Base-by-base conservation (phyloP, 768 basidiomycete species). In the Mycena capillaripes region DNA sequence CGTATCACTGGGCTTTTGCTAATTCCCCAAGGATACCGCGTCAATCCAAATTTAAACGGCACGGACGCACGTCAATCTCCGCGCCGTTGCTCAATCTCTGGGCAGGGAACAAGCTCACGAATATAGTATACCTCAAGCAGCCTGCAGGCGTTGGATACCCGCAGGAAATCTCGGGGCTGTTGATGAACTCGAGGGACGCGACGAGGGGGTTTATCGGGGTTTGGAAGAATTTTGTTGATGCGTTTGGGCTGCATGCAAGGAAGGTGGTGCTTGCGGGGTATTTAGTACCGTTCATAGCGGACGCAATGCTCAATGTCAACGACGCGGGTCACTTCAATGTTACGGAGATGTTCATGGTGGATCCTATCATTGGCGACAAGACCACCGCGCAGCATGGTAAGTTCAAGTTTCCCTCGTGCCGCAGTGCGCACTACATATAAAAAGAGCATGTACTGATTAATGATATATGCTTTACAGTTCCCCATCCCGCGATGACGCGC, bases 221-320 rank as follows among this genome's bases (percentile, higher is more conserved):
- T 17, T 64, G 62, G 62, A 53, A 53, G 50, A 64, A 64, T 64
- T 64, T 64, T 21, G 30, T 64, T 6, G 48, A 40, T 48, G 27
- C 42, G 32, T 64, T 64, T 53, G 50, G 11, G 36, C 27, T 64
- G 62, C 48, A 53, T 23, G 62, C 48, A 21, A 6, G 48, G 32
- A 48, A 44, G 48, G 25, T 64, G 19, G 23, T 30, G 16, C 23
- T 27, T 50, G 46, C 48, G 62, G n/a, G n/a, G n/a, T n/a, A n/a
- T n/a, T n/a, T n/a, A n/a, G n/a, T n/a, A n/a, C 48, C 61, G 6
- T 63, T 50, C 34, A 63, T 63, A 21, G 61, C 61, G 17, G 48
- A 63, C 46, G 61, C 61, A 8, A 52, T 63, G 61, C 61, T 63
- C 4, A 23, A 50, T 9, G 61, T 30, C 27, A 17, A 34, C 10